Base-by-base conservation (phyloP, 805 yeast genomes). In the Spencermartinsiella europaea region DNA sequence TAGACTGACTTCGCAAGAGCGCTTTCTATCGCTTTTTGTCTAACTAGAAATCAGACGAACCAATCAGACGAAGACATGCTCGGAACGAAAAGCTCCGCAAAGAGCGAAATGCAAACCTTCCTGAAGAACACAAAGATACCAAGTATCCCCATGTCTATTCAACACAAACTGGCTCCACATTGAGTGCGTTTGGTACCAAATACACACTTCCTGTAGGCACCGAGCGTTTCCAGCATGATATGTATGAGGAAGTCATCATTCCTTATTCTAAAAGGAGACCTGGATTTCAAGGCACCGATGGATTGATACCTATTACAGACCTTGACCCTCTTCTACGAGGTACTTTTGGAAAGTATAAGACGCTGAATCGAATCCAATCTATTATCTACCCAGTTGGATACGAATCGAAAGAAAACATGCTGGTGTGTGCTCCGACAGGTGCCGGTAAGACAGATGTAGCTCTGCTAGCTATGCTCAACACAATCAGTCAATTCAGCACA, bases 371-470 rank as follows among this genome's bases (percentile, higher is more conserved):
- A 55, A 85, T 93, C 76, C 99, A 91, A 66, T 83, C 95, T 15
- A 71, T 93, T 50, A 95, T 91, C 1, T 93, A 74, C 55, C 95
- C 95, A 0, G 87, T 90, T 12, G 98, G 96, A 0, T 93, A 91
- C 63, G 80, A 84, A 46, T 84, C 97, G 3, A 89, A 86, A 63
- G 97, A 91, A 58, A 91, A 91, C 60, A 86, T 93, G 96, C 70
- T 90, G 42, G 88, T 90, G 3, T 90, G 97, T 78, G 96, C 97
- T 0, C 97, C 97, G 1, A 90, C 97, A 0, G 97, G 97, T 74
- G 96, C 97, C 4, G 97, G 97, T 76, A 90, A 90, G 62, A 90
- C 97, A 0, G 96, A 90, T 64, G 91, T 90, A 21, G 97, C 97
- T 0, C 66, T 90, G 48, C 68, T 90, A 34, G 72, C 96, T 0